phyloP scores from a whole-genome alignment of 148 eudicot species.

The Vaccinium macrocarpon region DNA sequence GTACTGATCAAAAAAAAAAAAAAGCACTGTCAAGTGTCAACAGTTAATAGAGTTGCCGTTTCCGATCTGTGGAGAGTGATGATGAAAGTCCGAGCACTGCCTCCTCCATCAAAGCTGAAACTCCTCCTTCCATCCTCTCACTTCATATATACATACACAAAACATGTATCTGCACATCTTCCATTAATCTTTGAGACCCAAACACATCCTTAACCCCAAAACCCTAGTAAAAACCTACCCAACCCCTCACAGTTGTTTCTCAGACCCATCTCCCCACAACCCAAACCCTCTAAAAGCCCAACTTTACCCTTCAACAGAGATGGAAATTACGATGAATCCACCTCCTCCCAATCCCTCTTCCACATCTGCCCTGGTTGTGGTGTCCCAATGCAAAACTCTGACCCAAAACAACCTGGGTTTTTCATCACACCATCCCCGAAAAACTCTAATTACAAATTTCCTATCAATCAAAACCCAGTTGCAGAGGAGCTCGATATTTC shows the following conservation, averaged over 20 bases:
- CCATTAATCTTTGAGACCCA: constrained; percentile 11
- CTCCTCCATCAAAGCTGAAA: constrained; percentile 35
- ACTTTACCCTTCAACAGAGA: constrained; percentile 52
- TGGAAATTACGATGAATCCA: constrained; percentile 74
- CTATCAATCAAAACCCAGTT: constrained; percentile 33
- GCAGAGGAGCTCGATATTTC: constrained; percentile 61
- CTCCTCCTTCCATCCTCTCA: constrained; percentile 29
- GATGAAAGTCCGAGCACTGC: constrained; percentile 33
- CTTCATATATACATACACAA: constrained; percentile 19
- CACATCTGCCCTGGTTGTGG: constrained; percentile 92
- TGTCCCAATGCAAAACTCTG: constrained; percentile 66
- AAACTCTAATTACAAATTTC: constrained; percentile 46
- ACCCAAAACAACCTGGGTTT: constrained; percentile 68
- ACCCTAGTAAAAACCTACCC: constrained; percentile 49
- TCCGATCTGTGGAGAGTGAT: neutral
- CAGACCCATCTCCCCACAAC: constrained; percentile 40
- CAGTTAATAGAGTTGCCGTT: neutral
- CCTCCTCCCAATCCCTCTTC: constrained; percentile 29
- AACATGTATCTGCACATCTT: constrained; percentile 16
- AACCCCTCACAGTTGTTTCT: constrained; percentile 27
- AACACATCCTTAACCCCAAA: constrained; percentile 16
- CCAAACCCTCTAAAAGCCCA: constrained; percentile 20
- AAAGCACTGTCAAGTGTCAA: neutral
- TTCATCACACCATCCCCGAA: constrained; percentile 53
- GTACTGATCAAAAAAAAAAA: too few relatives aligned